Evolutionary conservation across 2,329 filamentous ascomycete species (phyloP).

Genomic region (Fusarium acutatum): DNA sequence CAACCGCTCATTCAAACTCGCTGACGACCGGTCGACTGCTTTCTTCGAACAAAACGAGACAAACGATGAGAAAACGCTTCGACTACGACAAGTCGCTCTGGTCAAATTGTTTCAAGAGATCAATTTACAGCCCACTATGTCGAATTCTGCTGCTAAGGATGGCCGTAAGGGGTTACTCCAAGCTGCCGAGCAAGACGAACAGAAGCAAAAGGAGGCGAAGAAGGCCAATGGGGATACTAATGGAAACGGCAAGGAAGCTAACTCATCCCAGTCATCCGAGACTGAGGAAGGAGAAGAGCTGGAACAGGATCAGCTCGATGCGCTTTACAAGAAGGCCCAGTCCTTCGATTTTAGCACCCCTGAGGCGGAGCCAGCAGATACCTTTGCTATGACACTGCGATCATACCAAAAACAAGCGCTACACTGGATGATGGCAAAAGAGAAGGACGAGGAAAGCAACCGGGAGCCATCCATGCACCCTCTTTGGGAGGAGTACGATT

Average conservation of each 20-base stretch:
- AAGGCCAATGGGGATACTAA: constrained; percentile 41
- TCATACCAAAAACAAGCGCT: constrained; percentile 96
- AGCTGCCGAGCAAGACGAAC: constrained; percentile 88
- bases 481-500: constrained; percentile 94
- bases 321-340: constrained; percentile 93
- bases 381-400: constrained; percentile 83
- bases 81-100: constrained; percentile 85
- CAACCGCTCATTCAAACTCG: constrained; percentile 63
- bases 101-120: constrained; percentile 92
- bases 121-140: constrained; percentile 77
- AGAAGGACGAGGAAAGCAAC: constrained; percentile 77
- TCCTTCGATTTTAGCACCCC: constrained; percentile 95
- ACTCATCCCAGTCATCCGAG: constrained; percentile 68
- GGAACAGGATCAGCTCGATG: constrained; percentile 94
- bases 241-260: constrained; percentile 43
- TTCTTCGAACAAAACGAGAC: constrained; percentile 89
- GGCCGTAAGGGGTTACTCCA: constrained; percentile 85
- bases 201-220: constrained; percentile 67
- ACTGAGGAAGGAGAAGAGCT: constrained; percentile 88
- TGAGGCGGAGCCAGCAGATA: constrained; percentile 81
- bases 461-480: constrained; percentile 91
- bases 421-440: constrained; percentile 96
- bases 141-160: constrained; percentile 80
- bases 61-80: constrained; percentile 81
- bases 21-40: constrained; percentile 75